phyloP scores from a whole-genome alignment of 805 yeast species.

The Ascoidea rubescens region DNA sequence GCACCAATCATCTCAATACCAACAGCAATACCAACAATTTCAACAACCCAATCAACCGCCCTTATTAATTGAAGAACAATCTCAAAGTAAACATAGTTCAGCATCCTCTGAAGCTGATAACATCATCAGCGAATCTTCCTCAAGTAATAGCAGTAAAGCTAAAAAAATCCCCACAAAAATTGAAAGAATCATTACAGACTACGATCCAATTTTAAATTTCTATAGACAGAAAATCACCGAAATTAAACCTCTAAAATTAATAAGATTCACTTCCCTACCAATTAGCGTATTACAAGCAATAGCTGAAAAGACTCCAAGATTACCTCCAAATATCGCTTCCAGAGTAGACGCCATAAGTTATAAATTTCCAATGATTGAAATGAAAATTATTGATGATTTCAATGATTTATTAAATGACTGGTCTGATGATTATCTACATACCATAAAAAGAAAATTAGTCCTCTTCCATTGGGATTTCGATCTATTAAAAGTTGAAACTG shows the following conservation, averaged over 20 bases:
- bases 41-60: too few relatives aligned
- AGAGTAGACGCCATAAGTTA: conserved; percentile 10
- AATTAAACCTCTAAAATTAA: conserved; percentile 5
- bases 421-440: conserved; percentile 24
- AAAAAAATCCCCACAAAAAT: background rate
- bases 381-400: conserved; percentile 14
- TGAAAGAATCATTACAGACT: background rate
- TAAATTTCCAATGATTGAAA: conserved; percentile 10
- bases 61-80: background rate
- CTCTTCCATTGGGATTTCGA: conserved; percentile 22
- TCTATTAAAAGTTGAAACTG: conserved; percentile 13
- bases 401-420: conserved; percentile 25
- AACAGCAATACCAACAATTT: background rate
- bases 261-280: conserved; percentile 9
- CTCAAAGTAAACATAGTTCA: background rate
- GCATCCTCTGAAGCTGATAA: background rate
- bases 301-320: conserved; percentile 5
- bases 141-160: background rate
- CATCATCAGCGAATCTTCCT: background rate
- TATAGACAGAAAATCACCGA: background rate
- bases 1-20: background rate
- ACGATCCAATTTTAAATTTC: background rate
- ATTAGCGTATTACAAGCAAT: background rate
- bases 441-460: conserved; percentile 30
- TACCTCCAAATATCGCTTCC: conserved; percentile 5